Evolutionary conservation across 1,284 basidiomycete species (phyloP).

Genomic region (Grifola frondosa): DNA sequence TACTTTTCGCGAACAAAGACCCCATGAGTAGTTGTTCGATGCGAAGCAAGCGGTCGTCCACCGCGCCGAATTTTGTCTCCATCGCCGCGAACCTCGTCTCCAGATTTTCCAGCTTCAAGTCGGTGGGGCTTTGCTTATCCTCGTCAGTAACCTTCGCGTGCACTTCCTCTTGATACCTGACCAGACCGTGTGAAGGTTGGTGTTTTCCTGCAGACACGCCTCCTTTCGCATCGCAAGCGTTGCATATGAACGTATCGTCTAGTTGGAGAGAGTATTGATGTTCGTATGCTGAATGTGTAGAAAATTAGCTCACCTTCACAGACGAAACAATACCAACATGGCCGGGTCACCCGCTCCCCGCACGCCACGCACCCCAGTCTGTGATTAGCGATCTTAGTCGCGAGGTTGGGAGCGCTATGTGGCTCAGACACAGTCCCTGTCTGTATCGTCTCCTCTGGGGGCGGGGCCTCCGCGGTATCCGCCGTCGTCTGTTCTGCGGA

Average conservation of each 20-base stretch:
- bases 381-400: slow-evolving; percentile 2
- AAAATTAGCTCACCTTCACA: slow-evolving; percentile 15
- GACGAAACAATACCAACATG: slow-evolving; percentile 23
- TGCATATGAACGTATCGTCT: slow-evolving; percentile 18
- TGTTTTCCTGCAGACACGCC: slow-evolving; percentile 8
- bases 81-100: slow-evolving; percentile 22
- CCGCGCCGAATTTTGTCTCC: no score
- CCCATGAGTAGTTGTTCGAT: no score
- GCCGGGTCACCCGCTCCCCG: slow-evolving; percentile 6
- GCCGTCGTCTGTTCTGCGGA: no score
- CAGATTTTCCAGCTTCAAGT: slow-evolving; percentile 20
- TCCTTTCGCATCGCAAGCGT: slow-evolving; percentile 9
- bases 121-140: not conserved
- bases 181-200: slow-evolving; percentile 16
- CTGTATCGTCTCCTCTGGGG: no score
- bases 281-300: not conserved
- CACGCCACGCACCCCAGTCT: slow-evolving; percentile 14
- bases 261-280: not conserved
- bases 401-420: no score
- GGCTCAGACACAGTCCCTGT: no score
- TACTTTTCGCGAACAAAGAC: no score
- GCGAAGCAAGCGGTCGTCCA: no score
- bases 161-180: slow-evolving; percentile 17
- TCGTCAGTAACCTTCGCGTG: not conserved
- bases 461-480: no score